Percentiles rank a stretch among this genome's conserved stretches.
Evolutionary conservation across 1,139 yeast genomes (phyloP).

Genomic region (Geotrichum bryndzae): DNA sequence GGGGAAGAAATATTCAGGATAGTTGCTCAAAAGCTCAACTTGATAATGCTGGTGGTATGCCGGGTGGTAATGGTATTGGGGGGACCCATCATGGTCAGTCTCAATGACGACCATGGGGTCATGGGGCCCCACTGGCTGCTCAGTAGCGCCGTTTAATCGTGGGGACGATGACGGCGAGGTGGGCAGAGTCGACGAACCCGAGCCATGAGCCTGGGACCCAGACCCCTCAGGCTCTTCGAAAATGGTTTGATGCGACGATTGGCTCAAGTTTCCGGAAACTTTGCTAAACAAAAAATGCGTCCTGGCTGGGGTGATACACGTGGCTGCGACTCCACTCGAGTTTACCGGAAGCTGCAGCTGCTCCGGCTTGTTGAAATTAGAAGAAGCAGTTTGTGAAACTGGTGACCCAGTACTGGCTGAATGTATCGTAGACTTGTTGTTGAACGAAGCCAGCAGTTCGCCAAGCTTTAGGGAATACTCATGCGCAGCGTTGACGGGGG

Average conservation of each 20-base stretch:
- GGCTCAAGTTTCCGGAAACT: not conserved
- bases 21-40: not conserved
- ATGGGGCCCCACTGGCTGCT: not conserved
- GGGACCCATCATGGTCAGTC: not conserved
- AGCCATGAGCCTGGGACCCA: not conserved
- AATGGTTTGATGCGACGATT: not conserved
- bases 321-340: not conserved
- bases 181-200: not conserved
- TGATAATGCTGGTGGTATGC: not conserved
- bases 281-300: conserved; percentile 2
- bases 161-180: not conserved
- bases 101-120: not conserved
- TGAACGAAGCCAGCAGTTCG: conserved; percentile 7
- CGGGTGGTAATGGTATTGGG: too few relatives aligned
- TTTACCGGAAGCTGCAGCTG: not conserved
- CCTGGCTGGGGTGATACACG: conserved; percentile 12
- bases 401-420: not conserved
- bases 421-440: not conserved
- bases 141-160: not conserved
- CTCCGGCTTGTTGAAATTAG: not conserved
- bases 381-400: not conserved
- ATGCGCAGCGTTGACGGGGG: conserved; percentile 15
- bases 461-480: conserved; percentile 15
- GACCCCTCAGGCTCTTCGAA: not conserved
- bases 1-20: not conserved